Base-by-base conservation (phyloP, 2,329 filamentous ascomycete genomes). In the Monilinia aucupariae region DNA sequence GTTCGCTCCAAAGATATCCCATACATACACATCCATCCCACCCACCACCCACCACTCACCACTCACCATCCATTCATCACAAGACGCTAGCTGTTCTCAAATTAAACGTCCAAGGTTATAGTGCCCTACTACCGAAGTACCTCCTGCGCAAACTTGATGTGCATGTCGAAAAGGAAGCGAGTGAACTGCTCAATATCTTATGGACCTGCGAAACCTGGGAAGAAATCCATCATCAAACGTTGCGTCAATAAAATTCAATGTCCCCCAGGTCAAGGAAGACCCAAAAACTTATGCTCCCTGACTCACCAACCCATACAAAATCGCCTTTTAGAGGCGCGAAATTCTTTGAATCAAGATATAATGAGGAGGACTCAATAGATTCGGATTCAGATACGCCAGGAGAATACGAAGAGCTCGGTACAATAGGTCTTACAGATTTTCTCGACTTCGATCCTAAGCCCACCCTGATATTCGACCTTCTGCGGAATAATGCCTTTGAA, bases 401-500 rank as follows among this genome's bases (percentile, higher is more conserved):
- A 15, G 48, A 41, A 52, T 30, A 54, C 47, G 48, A 32, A 32
- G 37, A 47, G 7, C 30, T 61, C 34, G n/a, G 54, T 53, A 37
- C 39, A 32, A 61, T 61, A 61, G 59, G 59, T 20, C 48, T 61
- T 1, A 53, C 50, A 13, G 89, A 92, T 72, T 76, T 92, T 52
- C 75, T 92, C 37, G 88, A 92, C 70, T 82, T 88, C 66, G 89
- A 92, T 72, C 82, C 86, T 60, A 80, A 89, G 54, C 89, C 89
- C 2, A 89, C 87, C 0, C 89, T 92, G 69, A 80, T 92, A 48
- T 78, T 92, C 39, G 88, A 92, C 68, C 12, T 62, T 17, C 41
- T 45, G 53, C 53, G 27, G 48, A 27, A 62, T 4, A 48, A 45
- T 39, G 41, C n/a, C 25, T 22, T 59, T 9, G 47, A 50, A 32